Percentiles rank a stretch among this genome's conserved stretches.
Evolutionary conservation across 257 asterid genomes (phyloP).

Genomic region (Solanum medicagineum): DNA sequence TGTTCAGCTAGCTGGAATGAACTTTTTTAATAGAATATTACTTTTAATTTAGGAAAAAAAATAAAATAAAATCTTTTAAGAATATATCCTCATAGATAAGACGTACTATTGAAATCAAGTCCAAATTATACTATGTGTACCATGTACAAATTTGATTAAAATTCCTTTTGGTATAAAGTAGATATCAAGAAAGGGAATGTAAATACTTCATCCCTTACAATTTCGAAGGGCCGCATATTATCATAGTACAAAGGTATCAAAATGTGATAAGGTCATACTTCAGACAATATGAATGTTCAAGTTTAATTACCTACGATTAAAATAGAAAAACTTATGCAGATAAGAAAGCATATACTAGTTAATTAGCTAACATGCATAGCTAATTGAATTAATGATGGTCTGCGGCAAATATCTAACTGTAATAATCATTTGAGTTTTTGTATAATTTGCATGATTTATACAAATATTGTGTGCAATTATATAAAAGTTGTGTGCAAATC

Average conservation of each 20-base stretch:
- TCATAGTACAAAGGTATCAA: not conserved
- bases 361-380: too few relatives aligned
- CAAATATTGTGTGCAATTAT: too few relatives aligned
- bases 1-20: too few relatives aligned
- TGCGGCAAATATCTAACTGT: too few relatives aligned
- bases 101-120: too few relatives aligned
- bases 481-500: too few relatives aligned
- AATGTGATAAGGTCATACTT: not conserved
- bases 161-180: not conserved
- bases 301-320: not conserved
- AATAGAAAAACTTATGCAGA: too few relatives aligned
- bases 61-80: not conserved
- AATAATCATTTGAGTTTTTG: too few relatives aligned
- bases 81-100: not conserved
- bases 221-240: not conserved
- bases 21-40: not conserved
- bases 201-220: not conserved
- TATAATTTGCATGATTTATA: too few relatives aligned
- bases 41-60: not conserved
- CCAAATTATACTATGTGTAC: not conserved
- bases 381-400: too few relatives aligned
- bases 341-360: too few relatives aligned
- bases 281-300: too few relatives aligned
- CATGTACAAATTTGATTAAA: not conserved
- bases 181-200: not conserved